These are phyloP conservation scores for Fusarium sp. DNA, from an alignment of 2,329 filamentous ascomycete species.

Conservation along the genomic window DNA sequence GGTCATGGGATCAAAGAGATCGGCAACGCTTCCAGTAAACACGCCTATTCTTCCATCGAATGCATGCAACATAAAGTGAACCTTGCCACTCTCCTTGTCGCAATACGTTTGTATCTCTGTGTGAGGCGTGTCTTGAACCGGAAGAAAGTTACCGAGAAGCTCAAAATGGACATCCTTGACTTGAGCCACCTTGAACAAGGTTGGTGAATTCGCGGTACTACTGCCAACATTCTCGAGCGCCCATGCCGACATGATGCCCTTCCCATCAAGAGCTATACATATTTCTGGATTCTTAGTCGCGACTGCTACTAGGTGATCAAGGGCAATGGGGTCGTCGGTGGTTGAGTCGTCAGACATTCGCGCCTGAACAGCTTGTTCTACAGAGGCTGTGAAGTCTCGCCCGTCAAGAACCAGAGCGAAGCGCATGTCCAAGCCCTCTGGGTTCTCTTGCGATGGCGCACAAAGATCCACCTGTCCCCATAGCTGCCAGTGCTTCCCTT, in stretches of 20 bases:
- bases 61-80: conserved; percentile 82
- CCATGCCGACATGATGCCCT: conserved; percentile 90
- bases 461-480: conserved; percentile 84
- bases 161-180: conserved; percentile 68
- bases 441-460: conserved; percentile 68
- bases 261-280: conserved; percentile 84
- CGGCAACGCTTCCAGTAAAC: conserved; percentile 80
- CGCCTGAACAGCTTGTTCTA: conserved; percentile 77
- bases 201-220: conserved; percentile 70
- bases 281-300: conserved; percentile 88
- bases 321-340: conserved; percentile 71
- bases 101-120: conserved; percentile 80
- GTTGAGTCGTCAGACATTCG: conserved; percentile 64
- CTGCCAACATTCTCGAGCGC: conserved; percentile 87
- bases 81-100: conserved; percentile 68
- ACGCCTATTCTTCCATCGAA: conserved; percentile 88
- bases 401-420: conserved; percentile 83
- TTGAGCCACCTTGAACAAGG: conserved; percentile 88
- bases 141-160: conserved; percentile 51
- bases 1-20: conserved; percentile 79
- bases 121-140: conserved; percentile 52
- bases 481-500: conserved; percentile 76
- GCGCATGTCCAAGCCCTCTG: conserved; percentile 35
- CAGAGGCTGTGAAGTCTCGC: conserved; percentile 79
- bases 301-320: conserved; percentile 87